Percentiles rank a stretch among this genome's conserved stretches.
Conservation (phyloP, 1,284 basidiomycete genomes). For the Termitomyces sp. region DNA sequence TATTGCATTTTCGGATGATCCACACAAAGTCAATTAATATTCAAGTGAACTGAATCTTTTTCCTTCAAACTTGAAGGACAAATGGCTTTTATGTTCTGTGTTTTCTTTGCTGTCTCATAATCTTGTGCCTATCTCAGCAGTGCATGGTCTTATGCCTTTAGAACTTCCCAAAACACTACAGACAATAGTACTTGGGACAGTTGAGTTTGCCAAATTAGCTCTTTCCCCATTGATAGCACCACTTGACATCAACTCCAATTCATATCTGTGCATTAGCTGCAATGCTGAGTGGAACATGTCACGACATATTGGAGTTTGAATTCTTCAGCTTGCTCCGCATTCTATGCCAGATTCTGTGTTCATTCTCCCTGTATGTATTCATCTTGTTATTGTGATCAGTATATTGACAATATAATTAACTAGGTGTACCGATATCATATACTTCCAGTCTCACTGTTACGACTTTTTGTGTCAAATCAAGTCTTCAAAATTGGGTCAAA, state of each 20-base stretch:
- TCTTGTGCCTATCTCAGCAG: neutral
- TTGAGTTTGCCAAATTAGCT: no score
- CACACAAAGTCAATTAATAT: neutral
- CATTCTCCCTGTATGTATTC: neutral
- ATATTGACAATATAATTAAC: neutral
- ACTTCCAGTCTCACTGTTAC: neutral
- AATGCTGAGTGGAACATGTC: no score
- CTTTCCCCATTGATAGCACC: no score
- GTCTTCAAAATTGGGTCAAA: slow-evolving; percentile 7
- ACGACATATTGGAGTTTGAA: no score
- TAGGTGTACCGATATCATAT: neutral
- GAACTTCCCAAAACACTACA: neutral
- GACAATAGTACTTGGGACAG: no score
- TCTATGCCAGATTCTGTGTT: no score
- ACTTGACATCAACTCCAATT: neutral
- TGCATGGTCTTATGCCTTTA: neutral
- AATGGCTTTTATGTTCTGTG: slow-evolving; percentile 1
- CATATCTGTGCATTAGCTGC: no score
- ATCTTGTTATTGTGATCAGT: neutral
- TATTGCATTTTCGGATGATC: neutral
- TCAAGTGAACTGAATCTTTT: neutral
- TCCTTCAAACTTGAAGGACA: neutral
- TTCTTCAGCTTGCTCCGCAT: no score
- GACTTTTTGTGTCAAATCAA: neutral
- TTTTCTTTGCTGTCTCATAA: slow-evolving; percentile 2